These are phyloP conservation scores for Thraustotheca clavata DNA, from an alignment of 352 stramenopile species.

Conservation along the genomic window DNA sequence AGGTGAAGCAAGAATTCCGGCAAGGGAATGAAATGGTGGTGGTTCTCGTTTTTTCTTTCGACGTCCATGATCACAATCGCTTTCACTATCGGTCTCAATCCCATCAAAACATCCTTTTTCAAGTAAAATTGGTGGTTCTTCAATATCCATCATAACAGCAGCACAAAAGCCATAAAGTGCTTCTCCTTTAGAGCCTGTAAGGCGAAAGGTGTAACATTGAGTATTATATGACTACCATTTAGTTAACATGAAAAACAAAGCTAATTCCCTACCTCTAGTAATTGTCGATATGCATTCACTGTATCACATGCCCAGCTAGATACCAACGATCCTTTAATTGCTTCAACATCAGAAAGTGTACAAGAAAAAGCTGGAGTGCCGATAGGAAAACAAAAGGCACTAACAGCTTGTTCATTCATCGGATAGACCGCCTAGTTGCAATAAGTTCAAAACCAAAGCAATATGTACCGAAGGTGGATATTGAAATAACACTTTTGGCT, in stretches of 20 bases:
- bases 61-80: neutral
- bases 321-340: slow-evolving; percentile 41
- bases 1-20: slow-evolving; percentile 16
- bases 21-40: slow-evolving; percentile 6
- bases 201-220: slow-evolving; percentile 69
- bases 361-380: slow-evolving; percentile 57
- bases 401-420: slow-evolving; percentile 28
- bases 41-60: neutral
- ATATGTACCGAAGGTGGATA: slow-evolving; percentile 39
- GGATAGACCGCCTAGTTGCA: slow-evolving; percentile 11
- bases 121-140: slow-evolving; percentile 11
- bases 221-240: slow-evolving; percentile 38
- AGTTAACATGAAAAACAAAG: neutral
- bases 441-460: neutral
- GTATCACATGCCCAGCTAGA: slow-evolving; percentile 65
- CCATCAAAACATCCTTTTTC: neutral
- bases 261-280: slow-evolving; percentile 35
- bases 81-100: neutral
- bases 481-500: slow-evolving; percentile 59
- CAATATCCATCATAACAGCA: slow-evolving; percentile 40
- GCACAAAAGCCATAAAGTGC: slow-evolving; percentile 74
- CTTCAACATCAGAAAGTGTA: slow-evolving; percentile 39
- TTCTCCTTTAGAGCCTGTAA: slow-evolving; percentile 78
- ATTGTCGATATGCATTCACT: slow-evolving; percentile 48
- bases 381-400: slow-evolving; percentile 74